Conservation (phyloP, 495 filamentous ascomycete species). For the Neurospora sublineolata region DNA sequence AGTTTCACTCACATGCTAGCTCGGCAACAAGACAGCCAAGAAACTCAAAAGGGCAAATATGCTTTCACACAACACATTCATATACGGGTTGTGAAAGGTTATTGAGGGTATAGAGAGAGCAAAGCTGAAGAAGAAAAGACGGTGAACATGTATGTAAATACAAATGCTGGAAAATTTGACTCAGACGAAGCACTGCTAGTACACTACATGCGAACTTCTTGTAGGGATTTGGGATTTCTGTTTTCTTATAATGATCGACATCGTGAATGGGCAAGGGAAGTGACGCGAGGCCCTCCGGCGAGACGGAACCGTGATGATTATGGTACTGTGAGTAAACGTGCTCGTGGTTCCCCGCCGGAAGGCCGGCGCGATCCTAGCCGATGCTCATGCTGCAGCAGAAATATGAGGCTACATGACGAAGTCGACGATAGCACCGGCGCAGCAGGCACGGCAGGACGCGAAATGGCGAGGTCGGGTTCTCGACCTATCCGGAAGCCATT, state of each 20-base stretch:
- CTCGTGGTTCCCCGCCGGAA: not conserved
- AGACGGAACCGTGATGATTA: not conserved
- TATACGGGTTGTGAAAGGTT: not conserved
- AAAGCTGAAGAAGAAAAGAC: not conserved
- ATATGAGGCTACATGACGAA: not conserved
- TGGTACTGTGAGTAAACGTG: not conserved
- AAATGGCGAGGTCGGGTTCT: not conserved
- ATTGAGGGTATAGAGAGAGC: not conserved
- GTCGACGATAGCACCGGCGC: not conserved
- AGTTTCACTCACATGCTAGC: not conserved
- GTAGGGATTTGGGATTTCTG: not conserved
- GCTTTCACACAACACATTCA: not conserved
- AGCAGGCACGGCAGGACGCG: not conserved
- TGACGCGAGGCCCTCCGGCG: not conserved
- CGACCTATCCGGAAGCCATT: not conserved
- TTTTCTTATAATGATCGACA: not conserved
- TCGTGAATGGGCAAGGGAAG: not conserved
- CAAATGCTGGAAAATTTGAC: not conserved
- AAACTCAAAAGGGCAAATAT: not conserved
- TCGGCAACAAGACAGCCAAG: not conserved
- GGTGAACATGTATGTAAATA: not conserved
- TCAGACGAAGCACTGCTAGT: not conserved
- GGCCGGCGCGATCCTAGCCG: not conserved
- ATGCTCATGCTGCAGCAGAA: not conserved
- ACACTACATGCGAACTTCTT: not conserved